Base-by-base conservation (phyloP, 2,329 filamentous ascomycete species). In the Piedraia hortae region DNA sequence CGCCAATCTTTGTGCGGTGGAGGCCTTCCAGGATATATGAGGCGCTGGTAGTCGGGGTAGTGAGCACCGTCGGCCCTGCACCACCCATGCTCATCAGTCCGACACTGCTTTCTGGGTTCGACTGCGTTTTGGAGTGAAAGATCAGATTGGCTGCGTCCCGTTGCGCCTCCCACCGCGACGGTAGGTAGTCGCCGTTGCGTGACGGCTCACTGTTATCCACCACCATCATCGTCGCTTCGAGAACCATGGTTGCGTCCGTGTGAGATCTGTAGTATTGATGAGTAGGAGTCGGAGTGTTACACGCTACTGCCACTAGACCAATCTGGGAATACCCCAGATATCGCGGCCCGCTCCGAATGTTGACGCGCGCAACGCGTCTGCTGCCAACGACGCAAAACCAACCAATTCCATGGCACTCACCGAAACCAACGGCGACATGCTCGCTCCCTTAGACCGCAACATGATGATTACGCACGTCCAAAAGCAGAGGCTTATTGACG, bases 191-290 rank as follows among this genome's bases (percentile, higher is more conserved):
- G 44, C 88, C 85, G 52, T 97, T 97, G 45, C 85, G 68, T 56
- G 77, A 89, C 54, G 73, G 80, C 56, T 97, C 85, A 56, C 80
- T 91, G 60, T 93, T 97, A 62, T 97, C 85, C 42, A 93, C 77
- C 47, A 93, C 69, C 49, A 97, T 75, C 80, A 97, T 93, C 31
- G 89, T 88, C 54, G 85, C 88, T 67, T 97, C 85, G 51, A 97
- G 69, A 52, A 70, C 74, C 85, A 97, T 97, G 43, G 59, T 80
- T 65, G 47, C 51, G 47, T 17, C 9, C 7, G 7, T 7, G 16
- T 17, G 7, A 17, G 16, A 17, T 7, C 7, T 7, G 16, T 7
- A 17, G 7, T 7, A 17, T 7, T 7, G 16, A 10, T 7, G 7
- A 7, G 10, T 7, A 7, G 10, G 16, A 17, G 16, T 7, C 10